Base-by-base conservation (phyloP, 1,139 yeast species). In the Nadsonia starkeyi-henricii region DNA sequence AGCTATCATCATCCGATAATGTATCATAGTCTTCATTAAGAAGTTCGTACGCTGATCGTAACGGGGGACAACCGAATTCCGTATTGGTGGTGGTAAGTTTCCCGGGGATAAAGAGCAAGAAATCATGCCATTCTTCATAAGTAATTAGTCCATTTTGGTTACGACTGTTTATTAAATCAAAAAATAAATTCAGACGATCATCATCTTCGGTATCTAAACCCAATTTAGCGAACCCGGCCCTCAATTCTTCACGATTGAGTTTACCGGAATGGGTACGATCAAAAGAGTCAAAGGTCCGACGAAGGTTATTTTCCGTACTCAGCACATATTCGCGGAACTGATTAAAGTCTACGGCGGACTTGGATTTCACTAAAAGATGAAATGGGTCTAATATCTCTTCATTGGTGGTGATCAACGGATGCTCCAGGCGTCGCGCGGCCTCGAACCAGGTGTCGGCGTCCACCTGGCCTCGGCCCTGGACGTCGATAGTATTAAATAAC, bases 1-100 rank as follows among this genome's bases (percentile, higher is more conserved):
- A 81, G 51, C 88, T 88, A 66, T 89, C 97, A 61, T 96, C 96
- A 60, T 91, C 97, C 0, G 95, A 78, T 2, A 85, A 78, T 45
- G 88, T 67, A 60, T 86, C 96, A 46, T 78, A 75, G 54, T 85
- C 93, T 58, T 86, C 95, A 48, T 78, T 79, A 53, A 89, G 80
- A 62, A 81, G 85, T 47, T 78, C 74, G 62, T 80, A 89, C 5
- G 96, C 96, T 0, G 96, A 83, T 58, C 76, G 76, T 79, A 80
- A 62, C 85, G 74, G 61, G 2, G 85, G 77, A 2, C 85, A 85
- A 33, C 5, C 4, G 17, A 15, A 8, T n/a, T 15, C 39, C 15
- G 39, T 33, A 33, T 3, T 4, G 4, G 9, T 13, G 4, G 17
- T 4, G 12, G 39, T 33, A 13, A 13, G 60, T 15, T 65, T 57